These are phyloP conservation scores for Aspergillus felis DNA, from an alignment of 2,329 filamentous ascomycete species.

Conservation along the genomic window DNA sequence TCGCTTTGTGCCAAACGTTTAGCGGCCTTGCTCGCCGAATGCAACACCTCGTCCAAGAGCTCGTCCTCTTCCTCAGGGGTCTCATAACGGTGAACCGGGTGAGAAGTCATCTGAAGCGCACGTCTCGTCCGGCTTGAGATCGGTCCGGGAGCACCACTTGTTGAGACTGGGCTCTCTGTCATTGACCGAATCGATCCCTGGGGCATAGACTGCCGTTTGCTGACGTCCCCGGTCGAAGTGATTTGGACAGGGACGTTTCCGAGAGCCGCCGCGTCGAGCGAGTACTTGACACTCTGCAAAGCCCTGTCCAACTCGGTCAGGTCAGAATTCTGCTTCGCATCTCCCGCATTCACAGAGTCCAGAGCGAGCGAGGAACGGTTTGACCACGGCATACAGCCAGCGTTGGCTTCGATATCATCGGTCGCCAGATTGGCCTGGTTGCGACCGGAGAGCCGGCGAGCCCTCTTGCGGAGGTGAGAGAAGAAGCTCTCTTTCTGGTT, in stretches of 20 bases:
- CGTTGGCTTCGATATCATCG: slow-evolving; percentile 90
- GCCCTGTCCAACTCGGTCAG: slow-evolving; percentile 60
- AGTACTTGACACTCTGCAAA: slow-evolving; percentile 57
- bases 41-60: slow-evolving; percentile 81
- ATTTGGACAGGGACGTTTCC: slow-evolving; percentile 37
- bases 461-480: slow-evolving; percentile 90
- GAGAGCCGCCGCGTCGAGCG: slow-evolving; percentile 46
- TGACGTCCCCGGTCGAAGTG: slow-evolving; percentile 26
- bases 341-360: slow-evolving; percentile 54
- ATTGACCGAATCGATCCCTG: slow-evolving; percentile 28
- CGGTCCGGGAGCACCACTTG: slow-evolving; percentile 41
- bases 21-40: slow-evolving; percentile 71
- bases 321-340: slow-evolving; percentile 47
- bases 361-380: slow-evolving; percentile 81
- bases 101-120: slow-evolving; percentile 64
- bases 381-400: slow-evolving; percentile 84
- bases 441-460: slow-evolving; percentile 84
- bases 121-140: slow-evolving; percentile 77
- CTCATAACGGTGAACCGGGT: slow-evolving; percentile 81
- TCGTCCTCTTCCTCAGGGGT: slow-evolving; percentile 96
- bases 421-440: slow-evolving; percentile 78
- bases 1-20: slow-evolving; percentile 59
- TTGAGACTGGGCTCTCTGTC: slow-evolving; percentile 25
- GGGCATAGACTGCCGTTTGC: slow-evolving; percentile 40
- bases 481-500: slow-evolving; percentile 96